phyloP scores from a whole-genome alignment of 2,329 filamentous ascomycete species.

The Talaromyces islandicus region DNA sequence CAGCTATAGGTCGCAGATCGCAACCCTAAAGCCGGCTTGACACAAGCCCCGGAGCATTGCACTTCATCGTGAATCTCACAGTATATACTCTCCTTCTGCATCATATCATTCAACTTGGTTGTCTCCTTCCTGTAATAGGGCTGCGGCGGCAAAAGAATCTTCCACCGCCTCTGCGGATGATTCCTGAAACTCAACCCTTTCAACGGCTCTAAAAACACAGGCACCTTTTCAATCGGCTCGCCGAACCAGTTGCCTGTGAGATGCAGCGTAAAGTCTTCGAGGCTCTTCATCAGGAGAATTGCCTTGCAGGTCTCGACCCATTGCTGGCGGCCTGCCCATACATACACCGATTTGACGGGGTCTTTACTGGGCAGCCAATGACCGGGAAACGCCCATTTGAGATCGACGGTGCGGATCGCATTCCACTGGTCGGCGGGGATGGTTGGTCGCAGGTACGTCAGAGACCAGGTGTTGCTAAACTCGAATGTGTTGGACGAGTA shows the following conservation, averaged over 20 bases:
- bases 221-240: slow-evolving; percentile 30
- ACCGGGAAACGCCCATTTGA: slow-evolving; percentile 35
- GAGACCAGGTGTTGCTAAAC: slow-evolving; percentile 36
- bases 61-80: slow-evolving; percentile 21
- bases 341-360: slow-evolving; percentile 32
- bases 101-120: slow-evolving; percentile 20
- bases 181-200: slow-evolving; percentile 17
- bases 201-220: slow-evolving; percentile 30
- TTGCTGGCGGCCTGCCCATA: slow-evolving; percentile 30
- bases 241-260: slow-evolving; percentile 31
- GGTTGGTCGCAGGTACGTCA: slow-evolving; percentile 31
- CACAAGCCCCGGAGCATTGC: neutral
- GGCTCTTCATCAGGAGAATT: slow-evolving; percentile 17
- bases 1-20: neutral
- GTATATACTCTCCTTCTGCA: slow-evolving; percentile 26
- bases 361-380: slow-evolving; percentile 37
- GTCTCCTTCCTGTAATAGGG: slow-evolving; percentile 29
- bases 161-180: slow-evolving; percentile 18
- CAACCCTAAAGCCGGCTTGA: neutral
- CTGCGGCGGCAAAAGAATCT: slow-evolving; percentile 26
- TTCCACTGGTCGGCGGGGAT: slow-evolving; percentile 23
- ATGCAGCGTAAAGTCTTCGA: slow-evolving; percentile 27
- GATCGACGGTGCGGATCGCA: slow-evolving; percentile 26
- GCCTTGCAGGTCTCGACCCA: slow-evolving; percentile 32
- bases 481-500: slow-evolving; percentile 31